Evolutionary conservation across 768 basidiomycete genomes (phyloP).

Genomic region (Cystofilobasidium ferigula): DNA sequence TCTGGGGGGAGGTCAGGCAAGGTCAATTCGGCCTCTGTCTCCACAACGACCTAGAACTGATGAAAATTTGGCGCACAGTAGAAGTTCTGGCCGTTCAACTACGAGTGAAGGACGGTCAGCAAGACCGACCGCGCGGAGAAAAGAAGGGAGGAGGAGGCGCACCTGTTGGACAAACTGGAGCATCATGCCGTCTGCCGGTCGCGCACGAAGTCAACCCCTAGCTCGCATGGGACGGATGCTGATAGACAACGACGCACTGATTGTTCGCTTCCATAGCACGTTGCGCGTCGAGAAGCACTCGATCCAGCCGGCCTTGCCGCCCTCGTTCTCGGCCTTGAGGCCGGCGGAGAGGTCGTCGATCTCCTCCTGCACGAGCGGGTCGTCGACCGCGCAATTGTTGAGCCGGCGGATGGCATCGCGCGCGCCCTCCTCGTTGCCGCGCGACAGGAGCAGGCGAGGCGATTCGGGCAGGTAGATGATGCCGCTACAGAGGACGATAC

Average conservation of each 20-base stretch:
- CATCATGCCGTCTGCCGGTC: conserved; percentile 55
- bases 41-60: too few relatives aligned
- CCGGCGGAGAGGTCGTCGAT: conserved; percentile 56
- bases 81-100: conserved; percentile 61
- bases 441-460: conserved; percentile 42
- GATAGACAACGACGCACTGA: conserved; percentile 34
- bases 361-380: conserved; percentile 50
- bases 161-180: conserved; percentile 62
- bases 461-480: conserved; percentile 70
- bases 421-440: conserved; percentile 41
- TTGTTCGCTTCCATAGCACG: conserved; percentile 59
- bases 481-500: conserved; percentile 31
- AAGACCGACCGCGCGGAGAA: too few relatives aligned
- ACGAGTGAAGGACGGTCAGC: too few relatives aligned
- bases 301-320: conserved; percentile 64
- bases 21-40: too few relatives aligned
- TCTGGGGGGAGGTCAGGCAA: not conserved
- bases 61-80: conserved; percentile 48
- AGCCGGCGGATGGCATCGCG: conserved; percentile 54
- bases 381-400: conserved; percentile 53
- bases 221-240: not conserved
- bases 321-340: conserved; percentile 63
- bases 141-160: not conserved
- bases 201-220: not conserved
- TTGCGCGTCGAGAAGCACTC: conserved; percentile 66